Evolutionary conservation across 1,284 basidiomycete species (phyloP).

Genomic region (Wolfiporia cocos): DNA sequence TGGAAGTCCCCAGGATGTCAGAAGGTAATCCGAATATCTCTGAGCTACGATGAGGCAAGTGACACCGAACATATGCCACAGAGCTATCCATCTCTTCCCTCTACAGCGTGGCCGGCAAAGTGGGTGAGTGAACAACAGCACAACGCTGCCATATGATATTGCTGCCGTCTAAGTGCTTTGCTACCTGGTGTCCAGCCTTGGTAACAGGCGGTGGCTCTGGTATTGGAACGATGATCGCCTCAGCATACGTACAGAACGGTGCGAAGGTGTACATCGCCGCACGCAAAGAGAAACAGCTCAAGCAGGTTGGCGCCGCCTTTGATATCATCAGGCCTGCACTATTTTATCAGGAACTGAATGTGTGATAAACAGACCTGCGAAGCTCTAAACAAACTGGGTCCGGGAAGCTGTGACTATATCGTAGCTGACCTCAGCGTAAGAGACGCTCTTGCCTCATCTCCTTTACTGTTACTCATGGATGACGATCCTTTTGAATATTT

Average conservation of each 20-base stretch:
- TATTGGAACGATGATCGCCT: slow-evolving; percentile 79
- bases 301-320: slow-evolving; percentile 44
- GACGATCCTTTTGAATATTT: too few relatives aligned
- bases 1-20: too few relatives aligned
- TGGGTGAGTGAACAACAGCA: slow-evolving; percentile 37
- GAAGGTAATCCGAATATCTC: too few relatives aligned
- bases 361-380: too few relatives aligned
- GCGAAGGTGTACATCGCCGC: slow-evolving; percentile 77
- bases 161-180: background rate
- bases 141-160: background rate
- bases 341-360: too few relatives aligned
- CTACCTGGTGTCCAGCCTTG: too few relatives aligned
- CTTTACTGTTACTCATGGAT: too few relatives aligned
- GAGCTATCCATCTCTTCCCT: slow-evolving; percentile 57
- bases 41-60: too few relatives aligned
- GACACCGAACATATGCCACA: too few relatives aligned
- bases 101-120: slow-evolving; percentile 73
- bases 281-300: slow-evolving; percentile 71
- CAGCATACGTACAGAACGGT: slow-evolving; percentile 63
- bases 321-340: too few relatives aligned
- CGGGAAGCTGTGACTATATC: slow-evolving; percentile 65
- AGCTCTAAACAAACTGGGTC: slow-evolving; percentile 51
- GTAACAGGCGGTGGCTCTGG: slow-evolving; percentile 79
- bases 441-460: background rate
- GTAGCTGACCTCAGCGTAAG: slow-evolving; percentile 68